These are phyloP conservation scores for Cenococcum geophilum DNA, from an alignment of 495 filamentous ascomycete species.

Conservation along the genomic window DNA sequence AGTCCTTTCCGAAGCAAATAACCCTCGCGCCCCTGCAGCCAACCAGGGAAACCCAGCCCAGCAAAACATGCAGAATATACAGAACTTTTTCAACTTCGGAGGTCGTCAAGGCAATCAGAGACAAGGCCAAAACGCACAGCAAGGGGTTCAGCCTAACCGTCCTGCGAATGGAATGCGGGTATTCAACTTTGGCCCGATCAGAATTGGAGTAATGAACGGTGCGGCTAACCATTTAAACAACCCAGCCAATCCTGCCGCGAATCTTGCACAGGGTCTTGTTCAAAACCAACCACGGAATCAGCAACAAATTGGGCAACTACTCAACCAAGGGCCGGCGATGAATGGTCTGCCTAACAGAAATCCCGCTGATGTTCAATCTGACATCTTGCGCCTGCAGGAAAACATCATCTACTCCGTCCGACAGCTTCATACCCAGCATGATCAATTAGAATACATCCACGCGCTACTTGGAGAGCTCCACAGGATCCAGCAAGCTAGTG, in stretches of 20 bases:
- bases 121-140: conserved; percentile 27
- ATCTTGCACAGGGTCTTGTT: conserved; percentile 14
- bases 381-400: conserved; percentile 29
- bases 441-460: conserved; percentile 25
- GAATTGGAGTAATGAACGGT: conserved; percentile 44
- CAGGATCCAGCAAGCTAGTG: conserved; percentile 22
- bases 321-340: background rate
- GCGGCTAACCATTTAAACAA: conserved; percentile 25
- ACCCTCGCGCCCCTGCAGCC: conserved; percentile 9
- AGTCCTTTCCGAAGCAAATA: conserved; percentile 49
- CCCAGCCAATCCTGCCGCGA: conserved; percentile 20
- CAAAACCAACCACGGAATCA: conserved; percentile 7
- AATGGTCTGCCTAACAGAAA: conserved; percentile 2
- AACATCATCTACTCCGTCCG: conserved; percentile 30
- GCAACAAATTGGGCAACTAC: background rate
- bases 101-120: conserved; percentile 15
- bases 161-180: conserved; percentile 40
- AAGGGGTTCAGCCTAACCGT: conserved; percentile 30
- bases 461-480: conserved; percentile 23
- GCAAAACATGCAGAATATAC: conserved; percentile 12
- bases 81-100: conserved; percentile 6
- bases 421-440: conserved; percentile 25
- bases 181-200: conserved; percentile 57
- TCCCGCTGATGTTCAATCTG: conserved; percentile 26
- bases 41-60: conserved; percentile 23